Base-by-base conservation (phyloP, 805 yeast species). In the Pichia phayaonensis region DNA sequence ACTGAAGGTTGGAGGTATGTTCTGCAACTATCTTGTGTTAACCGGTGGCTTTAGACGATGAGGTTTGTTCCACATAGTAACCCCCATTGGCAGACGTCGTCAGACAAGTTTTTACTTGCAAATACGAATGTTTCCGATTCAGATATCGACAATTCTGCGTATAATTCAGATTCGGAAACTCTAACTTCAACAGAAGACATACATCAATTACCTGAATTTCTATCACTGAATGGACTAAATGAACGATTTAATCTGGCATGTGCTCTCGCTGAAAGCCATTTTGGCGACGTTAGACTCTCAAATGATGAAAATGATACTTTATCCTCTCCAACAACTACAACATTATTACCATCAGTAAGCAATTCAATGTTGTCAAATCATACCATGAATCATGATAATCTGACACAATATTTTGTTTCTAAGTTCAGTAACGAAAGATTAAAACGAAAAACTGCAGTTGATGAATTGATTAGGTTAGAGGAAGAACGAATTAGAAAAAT, bases 61-160 rank as follows among this genome's bases (percentile, higher is more conserved):
- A 54, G 67, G 46, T 64, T 63, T 45, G 56, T 55, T 16, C 68
- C 67, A 21, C 66, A 61, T 42, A 52, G 61, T 52, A 54, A 56
- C 49, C 58, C 42, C 23, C 41, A 34, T 10, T 54, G 59, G 22
- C 64, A 59, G 47, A 47, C 47, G 21, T 34, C 38, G 2, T 16
- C 38, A n/a, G 20, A 34, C 13, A 34, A 16, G 11, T 34, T 34
- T 34, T 34, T n/a, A 5, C 18, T 10, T 6, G 38, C 6, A 34
- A 4, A 34, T 34, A 11, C 3, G 6, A 20, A 29, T 12, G 43
- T 27, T 18, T 27, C 27, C 2, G 48, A 29, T 8, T 16, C 16
- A 16, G 38, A 39, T 27, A 24, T 10, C 6, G 38, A 18, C 15
- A 6, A 15, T 21, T 31, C 44, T 27, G 40, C 20, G 16, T n/a